Base-by-base conservation (phyloP, 305 asterid species). In the Striga hermonthica region DNA sequence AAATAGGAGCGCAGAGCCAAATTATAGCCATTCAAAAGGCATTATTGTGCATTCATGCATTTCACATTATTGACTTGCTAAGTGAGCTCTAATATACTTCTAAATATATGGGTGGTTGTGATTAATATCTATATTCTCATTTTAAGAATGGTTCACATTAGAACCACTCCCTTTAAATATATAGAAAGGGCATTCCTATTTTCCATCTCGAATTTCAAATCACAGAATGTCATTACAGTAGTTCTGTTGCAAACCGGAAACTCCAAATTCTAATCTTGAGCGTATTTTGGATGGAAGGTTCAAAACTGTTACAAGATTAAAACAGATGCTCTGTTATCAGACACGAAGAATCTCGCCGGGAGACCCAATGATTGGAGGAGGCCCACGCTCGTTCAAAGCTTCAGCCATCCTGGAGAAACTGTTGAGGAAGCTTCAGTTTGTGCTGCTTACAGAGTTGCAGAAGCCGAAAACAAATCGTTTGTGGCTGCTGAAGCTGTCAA, bases 381-480 rank as follows among this genome's bases (percentile, higher is more conserved):
- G 22, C 80, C 81, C 9, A 71, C 74, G 47, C 79, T 64, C 12
- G 28, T 64, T 41, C 83, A 63, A 59, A 69, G 71, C 63, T 71
- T 72, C 36, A 67, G 72, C 41, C 31, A 62, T 57, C 69, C 68
- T 0, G 78, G 72, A 37, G 84, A 72, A 59, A 80, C 84, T 9
- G 54, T 69, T 5, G 84, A 76, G 70, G 79, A 75, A 52, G 90
- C 83, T 0, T 71, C 92, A 12, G 48, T 28, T 10, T 41, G 68
- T 56, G 84, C 89, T 71, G 84, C 87, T 7, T 63, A 71, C 67
- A 76, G 35, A 73, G 48, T 83, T 72, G 86, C 84, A 37, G 92
- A 84, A 67, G 91, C 95, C 35, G 95, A 85, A 59, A 76, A 83
- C 70, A 84, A 80, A 62, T 76, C 92, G 3, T 73, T 74, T 71